phyloP scores from a whole-genome alignment of 495 filamentous ascomycete genomes.

The Stereocaulon alpinum region DNA sequence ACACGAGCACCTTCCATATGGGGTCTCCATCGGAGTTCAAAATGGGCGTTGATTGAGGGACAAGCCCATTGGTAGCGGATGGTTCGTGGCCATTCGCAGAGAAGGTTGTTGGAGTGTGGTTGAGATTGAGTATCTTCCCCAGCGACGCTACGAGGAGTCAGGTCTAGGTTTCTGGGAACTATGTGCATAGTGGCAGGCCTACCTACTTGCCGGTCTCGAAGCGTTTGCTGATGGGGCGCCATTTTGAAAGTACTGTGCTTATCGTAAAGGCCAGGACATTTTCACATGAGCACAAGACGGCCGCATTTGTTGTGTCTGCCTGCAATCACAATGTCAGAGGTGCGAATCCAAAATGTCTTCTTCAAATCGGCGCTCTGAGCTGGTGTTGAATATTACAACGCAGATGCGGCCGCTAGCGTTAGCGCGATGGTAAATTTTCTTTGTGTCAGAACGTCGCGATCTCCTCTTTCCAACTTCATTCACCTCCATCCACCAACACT shows the following conservation, averaged over 20 bases:
- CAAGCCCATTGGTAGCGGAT: slow-evolving; percentile 44
- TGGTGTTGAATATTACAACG: neutral
- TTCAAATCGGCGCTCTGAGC: neutral
- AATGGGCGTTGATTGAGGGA: slow-evolving; percentile 65
- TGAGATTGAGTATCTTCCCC: slow-evolving; percentile 91
- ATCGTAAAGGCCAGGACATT: slow-evolving; percentile 9
- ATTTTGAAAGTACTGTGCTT: slow-evolving; percentile 36
- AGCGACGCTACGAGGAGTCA: slow-evolving; percentile 61
- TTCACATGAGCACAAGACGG: neutral
- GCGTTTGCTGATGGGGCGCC: slow-evolving; percentile 61
- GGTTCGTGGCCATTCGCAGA: slow-evolving; percentile 46
- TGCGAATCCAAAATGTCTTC: neutral
- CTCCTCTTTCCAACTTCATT: slow-evolving; percentile 3
- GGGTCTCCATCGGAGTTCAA: slow-evolving; percentile 79
- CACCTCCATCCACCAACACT: slow-evolving; percentile 7
- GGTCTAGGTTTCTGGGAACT: slow-evolving; percentile 14
- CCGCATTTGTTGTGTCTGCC: neutral
- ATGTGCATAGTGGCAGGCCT: slow-evolving; percentile 30
- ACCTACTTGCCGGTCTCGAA: slow-evolving; percentile 97
- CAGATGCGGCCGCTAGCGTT: neutral
- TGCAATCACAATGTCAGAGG: neutral
- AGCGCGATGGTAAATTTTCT: slow-evolving; percentile 4
- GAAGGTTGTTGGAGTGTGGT: slow-evolving; percentile 53
- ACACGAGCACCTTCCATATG: slow-evolving; percentile 64
- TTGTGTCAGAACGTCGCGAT: slow-evolving; percentile 10